Conservation (phyloP, 331 rosid species). For the Rosa hybrid region DNA sequence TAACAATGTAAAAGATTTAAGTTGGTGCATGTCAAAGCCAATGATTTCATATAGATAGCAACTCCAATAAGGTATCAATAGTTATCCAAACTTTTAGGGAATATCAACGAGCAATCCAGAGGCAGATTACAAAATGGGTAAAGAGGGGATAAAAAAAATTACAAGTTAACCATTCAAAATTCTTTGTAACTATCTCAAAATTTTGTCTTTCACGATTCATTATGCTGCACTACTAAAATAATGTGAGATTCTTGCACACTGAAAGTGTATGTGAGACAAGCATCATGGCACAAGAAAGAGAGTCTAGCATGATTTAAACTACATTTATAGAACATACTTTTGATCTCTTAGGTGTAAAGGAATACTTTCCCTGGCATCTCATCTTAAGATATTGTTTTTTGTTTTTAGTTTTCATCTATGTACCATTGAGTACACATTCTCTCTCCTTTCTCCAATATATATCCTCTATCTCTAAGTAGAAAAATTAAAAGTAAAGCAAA, state of each 20-base stretch:
- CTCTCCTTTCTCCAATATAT: neutral
- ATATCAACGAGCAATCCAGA: neutral
- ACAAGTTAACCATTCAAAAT: neutral
- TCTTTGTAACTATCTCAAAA: neutral
- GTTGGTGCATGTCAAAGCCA: constrained; percentile 6
- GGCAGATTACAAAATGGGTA: constrained; percentile 5
- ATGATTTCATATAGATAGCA: neutral
- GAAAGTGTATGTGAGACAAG: neutral
- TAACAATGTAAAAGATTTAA: neutral
- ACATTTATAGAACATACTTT: neutral
- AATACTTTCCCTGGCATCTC: neutral
- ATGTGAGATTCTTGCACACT: neutral
- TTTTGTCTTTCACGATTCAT: neutral
- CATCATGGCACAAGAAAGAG: neutral
- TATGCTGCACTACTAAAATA: neutral
- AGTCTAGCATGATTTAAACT: neutral
- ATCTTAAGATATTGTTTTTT: neutral
- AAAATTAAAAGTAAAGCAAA: neutral
- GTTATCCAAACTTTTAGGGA: neutral
- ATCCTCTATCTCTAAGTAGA: neutral
- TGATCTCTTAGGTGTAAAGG: neutral
- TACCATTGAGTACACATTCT: neutral
- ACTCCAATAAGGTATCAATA: neutral
- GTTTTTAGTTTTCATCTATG: neutral
- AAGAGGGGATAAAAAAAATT: neutral